Percentiles rank a stretch among this genome's conserved stretches.
These are phyloP conservation scores for Cenchrus purpureus DNA, from an alignment of 176 grass and related monocot genomes.

Conservation along the genomic window DNA sequence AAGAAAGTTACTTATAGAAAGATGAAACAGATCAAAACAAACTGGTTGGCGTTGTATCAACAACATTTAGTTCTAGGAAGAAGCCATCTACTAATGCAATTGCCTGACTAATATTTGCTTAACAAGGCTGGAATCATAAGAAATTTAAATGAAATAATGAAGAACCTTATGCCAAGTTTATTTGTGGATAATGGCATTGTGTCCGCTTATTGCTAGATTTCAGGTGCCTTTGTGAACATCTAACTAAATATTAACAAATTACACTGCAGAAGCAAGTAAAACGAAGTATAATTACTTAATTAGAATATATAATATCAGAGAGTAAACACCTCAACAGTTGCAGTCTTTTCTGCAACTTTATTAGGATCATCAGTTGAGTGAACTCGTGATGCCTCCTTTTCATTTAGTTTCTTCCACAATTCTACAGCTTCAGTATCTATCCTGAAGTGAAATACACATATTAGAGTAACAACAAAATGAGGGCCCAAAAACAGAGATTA, in stretches of 20 bases:
- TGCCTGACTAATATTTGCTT: not conserved
- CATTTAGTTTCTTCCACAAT: slow-evolving; percentile 69
- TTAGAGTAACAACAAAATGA: slow-evolving; percentile 41
- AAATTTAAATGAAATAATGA: slow-evolving; percentile 34
- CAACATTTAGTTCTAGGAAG: slow-evolving; percentile 7
- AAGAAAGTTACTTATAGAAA: slow-evolving; percentile 20
- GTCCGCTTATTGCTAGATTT: slow-evolving; percentile 6
- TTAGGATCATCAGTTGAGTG: slow-evolving; percentile 46
- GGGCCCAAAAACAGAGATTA: not conserved
- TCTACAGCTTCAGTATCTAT: slow-evolving; percentile 83
- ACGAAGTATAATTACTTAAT: not conserved
- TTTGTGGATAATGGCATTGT: slow-evolving; percentile 1
- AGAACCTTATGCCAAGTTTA: not conserved
- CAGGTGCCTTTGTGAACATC: slow-evolving; percentile 14
- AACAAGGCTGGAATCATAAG: not conserved
- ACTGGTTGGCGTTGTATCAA: not conserved
- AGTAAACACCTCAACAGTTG: slow-evolving; percentile 64
- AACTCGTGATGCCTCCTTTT: slow-evolving; percentile 54
- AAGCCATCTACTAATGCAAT: not conserved
- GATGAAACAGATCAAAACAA: slow-evolving; percentile 39
- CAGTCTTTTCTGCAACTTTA: slow-evolving; percentile 57
- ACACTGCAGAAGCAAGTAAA: slow-evolving; percentile 15
- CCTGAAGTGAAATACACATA: slow-evolving; percentile 60
- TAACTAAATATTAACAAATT: not conserved
- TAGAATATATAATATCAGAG: slow-evolving; percentile 17